phyloP scores from a whole-genome alignment of 192 early-diverging fungal genomes.

The Coemansia asiatica region DNA sequence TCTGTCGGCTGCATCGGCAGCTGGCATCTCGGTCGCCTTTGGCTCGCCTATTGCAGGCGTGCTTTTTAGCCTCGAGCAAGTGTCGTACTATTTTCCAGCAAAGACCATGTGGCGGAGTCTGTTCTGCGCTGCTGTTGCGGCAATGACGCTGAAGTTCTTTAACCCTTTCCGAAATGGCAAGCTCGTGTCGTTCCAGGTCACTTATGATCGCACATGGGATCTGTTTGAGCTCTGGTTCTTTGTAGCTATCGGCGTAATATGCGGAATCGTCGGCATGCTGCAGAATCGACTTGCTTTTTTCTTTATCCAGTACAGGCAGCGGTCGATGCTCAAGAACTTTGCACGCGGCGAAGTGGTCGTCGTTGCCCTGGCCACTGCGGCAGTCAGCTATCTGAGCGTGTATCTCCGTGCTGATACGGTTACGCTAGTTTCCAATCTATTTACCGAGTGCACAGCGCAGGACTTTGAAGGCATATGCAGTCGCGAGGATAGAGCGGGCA shows the following conservation, averaged over 20 bases:
- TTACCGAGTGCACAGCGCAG: conserved; percentile 55
- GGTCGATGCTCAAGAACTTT: conserved; percentile 44
- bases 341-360: conserved; percentile 56
- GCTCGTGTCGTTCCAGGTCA: conserved; percentile 83
- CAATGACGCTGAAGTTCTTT: conserved; percentile 78
- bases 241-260: conserved; percentile 77
- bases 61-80: conserved; percentile 61
- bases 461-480: conserved; percentile 54
- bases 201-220: conserved; percentile 87
- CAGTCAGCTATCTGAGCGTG: conserved; percentile 53
- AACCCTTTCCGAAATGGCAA: conserved; percentile 84
- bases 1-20: conserved; percentile 84
- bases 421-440: conserved; percentile 58
- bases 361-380: conserved; percentile 46
- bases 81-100: conserved; percentile 77
- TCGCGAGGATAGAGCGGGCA: conserved; percentile 23
- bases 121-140: conserved; percentile 91
- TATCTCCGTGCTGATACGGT: conserved; percentile 56
- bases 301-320: conserved; percentile 47
- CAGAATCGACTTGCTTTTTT: conserved; percentile 42
- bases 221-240: conserved; percentile 89
- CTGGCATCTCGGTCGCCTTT: conserved; percentile 97
- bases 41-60: conserved; percentile 93
- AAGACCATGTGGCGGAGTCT: conserved; percentile 94
- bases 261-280: conserved; percentile 49